Evolutionary conservation across 2,329 filamentous ascomycete genomes (phyloP).

Genomic region (Xylaria sp.): DNA sequence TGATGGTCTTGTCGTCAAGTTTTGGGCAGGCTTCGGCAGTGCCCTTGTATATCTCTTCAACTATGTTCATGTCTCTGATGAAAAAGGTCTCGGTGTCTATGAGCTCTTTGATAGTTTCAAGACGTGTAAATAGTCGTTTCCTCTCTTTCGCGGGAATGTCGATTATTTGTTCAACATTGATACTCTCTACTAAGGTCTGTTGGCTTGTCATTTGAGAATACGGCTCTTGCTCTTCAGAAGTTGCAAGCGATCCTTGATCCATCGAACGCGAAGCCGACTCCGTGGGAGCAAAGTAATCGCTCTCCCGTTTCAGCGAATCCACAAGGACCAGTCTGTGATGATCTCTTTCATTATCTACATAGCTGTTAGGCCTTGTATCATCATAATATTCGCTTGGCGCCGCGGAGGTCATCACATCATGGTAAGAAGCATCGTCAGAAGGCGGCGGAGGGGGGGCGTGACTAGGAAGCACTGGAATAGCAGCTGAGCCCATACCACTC

Average conservation of each 20-base stretch:
- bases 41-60: slow-evolving; percentile 96
- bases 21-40: slow-evolving; percentile 83
- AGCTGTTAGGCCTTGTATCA: slow-evolving; percentile 50
- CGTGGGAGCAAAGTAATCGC: slow-evolving; percentile 52
- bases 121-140: slow-evolving; percentile 78
- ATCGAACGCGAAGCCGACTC: slow-evolving; percentile 53
- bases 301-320: slow-evolving; percentile 51
- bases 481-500: slow-evolving; percentile 30
- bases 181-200: slow-evolving; percentile 45
- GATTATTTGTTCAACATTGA: slow-evolving; percentile 35
- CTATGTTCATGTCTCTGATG: slow-evolving; percentile 93
- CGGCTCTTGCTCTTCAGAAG: slow-evolving; percentile 48
- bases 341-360: slow-evolving; percentile 49
- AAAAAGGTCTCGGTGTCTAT: slow-evolving; percentile 92
- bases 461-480: slow-evolving; percentile 48
- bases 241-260: slow-evolving; percentile 53
- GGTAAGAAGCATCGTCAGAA: slow-evolving; percentile 43
- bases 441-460: slow-evolving; percentile 60
- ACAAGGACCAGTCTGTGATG: slow-evolving; percentile 50
- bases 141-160: slow-evolving; percentile 60
- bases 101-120: slow-evolving; percentile 87
- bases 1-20: slow-evolving; percentile 82
- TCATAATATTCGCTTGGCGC: slow-evolving; percentile 50
- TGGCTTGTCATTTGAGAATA: slow-evolving; percentile 46
- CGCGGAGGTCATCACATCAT: slow-evolving; percentile 38